These are phyloP conservation scores for Leptographium lundbergii DNA, from an alignment of 2,329 filamentous ascomycete genomes.

Conservation along the genomic window DNA sequence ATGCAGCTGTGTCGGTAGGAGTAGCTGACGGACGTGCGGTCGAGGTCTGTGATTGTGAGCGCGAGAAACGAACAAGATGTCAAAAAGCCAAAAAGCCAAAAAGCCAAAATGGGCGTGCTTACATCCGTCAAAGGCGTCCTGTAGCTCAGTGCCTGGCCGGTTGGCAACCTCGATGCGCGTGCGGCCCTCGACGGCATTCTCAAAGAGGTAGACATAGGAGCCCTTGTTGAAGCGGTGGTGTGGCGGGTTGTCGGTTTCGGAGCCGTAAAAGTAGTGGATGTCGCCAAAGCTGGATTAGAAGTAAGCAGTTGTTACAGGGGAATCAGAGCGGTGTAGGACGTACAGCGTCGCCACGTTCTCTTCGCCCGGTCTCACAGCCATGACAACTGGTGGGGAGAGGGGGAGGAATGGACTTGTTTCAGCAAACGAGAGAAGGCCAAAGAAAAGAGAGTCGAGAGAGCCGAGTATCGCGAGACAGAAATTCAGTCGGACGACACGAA, in stretches of 20 bases:
- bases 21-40: constrained; percentile 52
- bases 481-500: not conserved
- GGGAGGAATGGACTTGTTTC: not conserved
- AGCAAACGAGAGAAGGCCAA: not conserved
- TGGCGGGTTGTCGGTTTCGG: constrained; percentile 52
- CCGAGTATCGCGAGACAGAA: not conserved
- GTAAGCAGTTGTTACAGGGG: not conserved
- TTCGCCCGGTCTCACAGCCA: constrained; percentile 32
- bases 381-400: constrained; percentile 12
- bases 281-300: constrained; percentile 52
- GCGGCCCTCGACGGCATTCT: constrained; percentile 53
- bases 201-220: constrained; percentile 70
- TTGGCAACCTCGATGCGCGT: constrained; percentile 69
- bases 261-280: constrained; percentile 65
- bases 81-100: not conserved
- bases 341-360: constrained; percentile 35
- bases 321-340: constrained; percentile 10
- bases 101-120: too few species aligned
- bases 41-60: constrained; percentile 38
- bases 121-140: constrained; percentile 71
- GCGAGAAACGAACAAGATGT: not conserved
- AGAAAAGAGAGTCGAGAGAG: not conserved
- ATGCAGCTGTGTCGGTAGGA: constrained; percentile 63
- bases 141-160: constrained; percentile 57
- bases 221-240: constrained; percentile 72